phyloP scores from a whole-genome alignment of 1,139 yeast species.

The Geotrichum histeridarum region DNA sequence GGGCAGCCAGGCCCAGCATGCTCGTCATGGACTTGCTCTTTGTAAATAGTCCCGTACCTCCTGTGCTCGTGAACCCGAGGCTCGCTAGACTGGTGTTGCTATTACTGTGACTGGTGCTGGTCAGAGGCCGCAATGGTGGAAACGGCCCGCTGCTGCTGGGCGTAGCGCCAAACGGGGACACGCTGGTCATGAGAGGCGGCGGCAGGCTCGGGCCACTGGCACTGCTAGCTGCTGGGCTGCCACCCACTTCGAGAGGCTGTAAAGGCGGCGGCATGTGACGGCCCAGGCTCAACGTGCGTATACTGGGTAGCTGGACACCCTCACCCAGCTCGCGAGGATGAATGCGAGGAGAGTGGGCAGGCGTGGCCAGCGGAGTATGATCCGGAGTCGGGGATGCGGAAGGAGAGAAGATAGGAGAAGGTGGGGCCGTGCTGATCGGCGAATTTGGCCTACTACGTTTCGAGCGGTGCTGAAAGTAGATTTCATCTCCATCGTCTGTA shows the following conservation, averaged over 20 bases:
- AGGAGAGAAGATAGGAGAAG: slow-evolving; percentile 43
- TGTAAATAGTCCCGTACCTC: not conserved
- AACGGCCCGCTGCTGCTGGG: not conserved
- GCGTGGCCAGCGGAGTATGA: slow-evolving; percentile 54
- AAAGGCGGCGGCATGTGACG: slow-evolving; percentile 37
- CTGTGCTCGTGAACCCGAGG: not conserved
- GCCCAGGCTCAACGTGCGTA: slow-evolving; percentile 36
- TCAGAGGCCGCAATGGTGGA: not conserved
- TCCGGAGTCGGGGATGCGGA: slow-evolving; percentile 48
- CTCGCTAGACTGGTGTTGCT: not conserved
- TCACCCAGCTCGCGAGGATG: slow-evolving; percentile 36
- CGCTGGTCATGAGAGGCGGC: not conserved
- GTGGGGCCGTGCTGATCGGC: slow-evolving; percentile 64
- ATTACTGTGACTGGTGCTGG: not conserved
- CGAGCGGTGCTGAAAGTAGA: slow-evolving; percentile 44
- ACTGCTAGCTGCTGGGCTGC: not conserved
- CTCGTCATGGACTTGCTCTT: not conserved
- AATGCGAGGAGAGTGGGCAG: slow-evolving; percentile 52
- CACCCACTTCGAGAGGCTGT: slow-evolving; percentile 36
- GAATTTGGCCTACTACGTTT: slow-evolving; percentile 75
- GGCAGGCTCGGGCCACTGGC: not conserved
- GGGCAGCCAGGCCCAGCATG: not conserved
- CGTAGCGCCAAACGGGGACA: not conserved
- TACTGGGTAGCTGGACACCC: slow-evolving; percentile 40
- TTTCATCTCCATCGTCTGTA: slow-evolving; percentile 40